phyloP scores from a whole-genome alignment of 2,329 filamentous ascomycete species.

The Rhynchosporium secalis region DNA sequence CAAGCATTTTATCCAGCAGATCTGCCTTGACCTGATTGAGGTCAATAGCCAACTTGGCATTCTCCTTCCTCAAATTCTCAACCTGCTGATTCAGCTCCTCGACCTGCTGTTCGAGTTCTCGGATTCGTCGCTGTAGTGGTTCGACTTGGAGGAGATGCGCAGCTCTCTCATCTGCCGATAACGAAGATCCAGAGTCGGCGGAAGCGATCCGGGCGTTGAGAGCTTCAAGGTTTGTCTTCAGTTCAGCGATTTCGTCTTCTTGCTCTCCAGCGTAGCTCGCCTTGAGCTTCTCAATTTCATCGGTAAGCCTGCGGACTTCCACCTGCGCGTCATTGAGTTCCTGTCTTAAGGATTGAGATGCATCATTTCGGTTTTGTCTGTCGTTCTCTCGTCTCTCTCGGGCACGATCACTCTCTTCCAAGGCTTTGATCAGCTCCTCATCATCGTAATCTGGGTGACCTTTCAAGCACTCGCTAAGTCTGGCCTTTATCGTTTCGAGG shows the following conservation, averaged over 20 bases:
- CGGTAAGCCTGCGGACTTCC: not conserved
- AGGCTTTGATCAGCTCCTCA: not conserved
- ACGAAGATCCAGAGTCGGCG: not conserved
- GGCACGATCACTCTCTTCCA: not conserved
- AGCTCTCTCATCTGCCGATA: not conserved
- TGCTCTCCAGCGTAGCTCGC: not conserved
- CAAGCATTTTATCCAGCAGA: not conserved
- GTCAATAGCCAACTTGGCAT: not conserved
- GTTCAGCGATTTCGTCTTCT: not conserved
- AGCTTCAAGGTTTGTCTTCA: not conserved
- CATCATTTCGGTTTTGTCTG: not conserved
- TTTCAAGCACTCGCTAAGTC: not conserved
- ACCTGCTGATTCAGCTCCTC: conserved; percentile 19
- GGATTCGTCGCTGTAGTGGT: not conserved
- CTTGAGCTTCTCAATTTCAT: not conserved
- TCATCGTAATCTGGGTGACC: not conserved
- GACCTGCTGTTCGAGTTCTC: conserved; percentile 12
- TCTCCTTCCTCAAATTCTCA: not conserved
- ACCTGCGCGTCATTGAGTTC: not conserved
- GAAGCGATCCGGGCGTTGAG: not conserved
- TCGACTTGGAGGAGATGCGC: not conserved
- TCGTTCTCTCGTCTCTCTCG: not conserved
- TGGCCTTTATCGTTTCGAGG: not conserved
- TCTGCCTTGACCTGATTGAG: not conserved
- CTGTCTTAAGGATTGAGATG: not conserved